phyloP scores from a whole-genome alignment of 108 stramenopile genomes.

The Parmales sp. region DNA sequence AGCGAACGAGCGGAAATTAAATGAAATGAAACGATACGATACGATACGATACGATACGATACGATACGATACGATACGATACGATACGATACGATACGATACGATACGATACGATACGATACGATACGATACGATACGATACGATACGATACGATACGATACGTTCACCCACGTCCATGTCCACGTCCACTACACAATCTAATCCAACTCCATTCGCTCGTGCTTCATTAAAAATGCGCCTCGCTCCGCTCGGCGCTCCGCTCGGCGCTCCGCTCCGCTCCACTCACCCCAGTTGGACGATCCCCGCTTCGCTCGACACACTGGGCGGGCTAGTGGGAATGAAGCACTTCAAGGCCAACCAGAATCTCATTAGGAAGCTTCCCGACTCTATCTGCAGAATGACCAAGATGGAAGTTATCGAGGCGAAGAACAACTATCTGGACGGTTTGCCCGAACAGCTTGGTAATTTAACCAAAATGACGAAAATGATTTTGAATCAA shows the following conservation, averaged over 20 bases:
- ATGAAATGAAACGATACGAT: too few species aligned
- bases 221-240: background rate
- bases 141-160: background rate
- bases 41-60: too few species aligned
- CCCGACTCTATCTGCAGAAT: background rate
- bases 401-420: background rate
- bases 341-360: background rate
- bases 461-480: background rate
- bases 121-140: background rate
- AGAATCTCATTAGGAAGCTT: background rate
- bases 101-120: background rate
- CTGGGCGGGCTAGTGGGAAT: background rate
- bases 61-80: too few species aligned
- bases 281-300: background rate
- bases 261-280: too few species aligned
- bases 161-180: background rate
- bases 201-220: background rate
- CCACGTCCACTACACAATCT: background rate
- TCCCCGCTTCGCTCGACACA: constrained; percentile 8
- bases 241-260: too few species aligned
- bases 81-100: background rate
- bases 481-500: background rate
- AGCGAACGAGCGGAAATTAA: too few species aligned
- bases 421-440: constrained; percentile 3
- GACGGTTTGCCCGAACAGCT: background rate